Evolutionary conservation across 352 stramenopile genomes (phyloP).

Genomic region (Phytophthora ramorum): DNA sequence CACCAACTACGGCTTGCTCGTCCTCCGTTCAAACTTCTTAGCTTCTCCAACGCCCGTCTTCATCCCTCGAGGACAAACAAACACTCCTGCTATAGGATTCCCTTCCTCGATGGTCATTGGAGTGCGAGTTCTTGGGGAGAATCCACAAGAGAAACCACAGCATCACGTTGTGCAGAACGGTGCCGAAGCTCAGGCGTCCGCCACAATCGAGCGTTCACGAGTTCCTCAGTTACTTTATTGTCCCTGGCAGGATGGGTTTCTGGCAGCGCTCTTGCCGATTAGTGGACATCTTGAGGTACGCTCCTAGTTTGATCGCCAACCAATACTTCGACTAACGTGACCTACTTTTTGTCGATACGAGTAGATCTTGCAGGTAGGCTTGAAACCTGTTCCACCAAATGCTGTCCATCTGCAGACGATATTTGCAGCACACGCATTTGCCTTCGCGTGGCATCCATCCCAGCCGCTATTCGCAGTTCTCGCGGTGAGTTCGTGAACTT

Average conservation of each 20-base stretch:
- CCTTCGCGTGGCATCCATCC: constrained; percentile 69
- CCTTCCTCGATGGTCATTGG: constrained; percentile 51
- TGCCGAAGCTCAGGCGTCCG: constrained; percentile 38
- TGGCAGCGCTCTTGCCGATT: constrained; percentile 57
- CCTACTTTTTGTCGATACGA: not conserved
- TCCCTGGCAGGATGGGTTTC: constrained; percentile 36
- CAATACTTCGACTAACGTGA: not conserved
- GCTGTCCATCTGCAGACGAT: constrained; percentile 62
- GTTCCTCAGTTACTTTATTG: constrained; percentile 46
- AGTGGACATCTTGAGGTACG: constrained; percentile 65
- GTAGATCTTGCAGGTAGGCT: constrained; percentile 74
- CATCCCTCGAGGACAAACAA: constrained; percentile 47
- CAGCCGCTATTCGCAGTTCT: constrained; percentile 57
- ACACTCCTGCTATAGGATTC: constrained; percentile 54
- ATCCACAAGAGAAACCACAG: constrained; percentile 60
- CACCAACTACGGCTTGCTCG: constrained; percentile 62
- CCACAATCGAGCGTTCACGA: constrained; percentile 43
- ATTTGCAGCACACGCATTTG: constrained; percentile 66
- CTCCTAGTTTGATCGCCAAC: not conserved
- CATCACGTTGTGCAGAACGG: constrained; percentile 61
- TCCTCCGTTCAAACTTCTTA: constrained; percentile 49
- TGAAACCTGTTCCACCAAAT: constrained; percentile 72
- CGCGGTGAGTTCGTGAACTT: constrained; percentile 39
- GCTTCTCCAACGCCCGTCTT: constrained; percentile 40
- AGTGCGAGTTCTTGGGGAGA: constrained; percentile 59